A percentile compares a stretch with the other conserved stretches of the same genome.
Conservation (phyloP, 1,139 yeast species). For the Yamadazyma dendronema region DNA sequence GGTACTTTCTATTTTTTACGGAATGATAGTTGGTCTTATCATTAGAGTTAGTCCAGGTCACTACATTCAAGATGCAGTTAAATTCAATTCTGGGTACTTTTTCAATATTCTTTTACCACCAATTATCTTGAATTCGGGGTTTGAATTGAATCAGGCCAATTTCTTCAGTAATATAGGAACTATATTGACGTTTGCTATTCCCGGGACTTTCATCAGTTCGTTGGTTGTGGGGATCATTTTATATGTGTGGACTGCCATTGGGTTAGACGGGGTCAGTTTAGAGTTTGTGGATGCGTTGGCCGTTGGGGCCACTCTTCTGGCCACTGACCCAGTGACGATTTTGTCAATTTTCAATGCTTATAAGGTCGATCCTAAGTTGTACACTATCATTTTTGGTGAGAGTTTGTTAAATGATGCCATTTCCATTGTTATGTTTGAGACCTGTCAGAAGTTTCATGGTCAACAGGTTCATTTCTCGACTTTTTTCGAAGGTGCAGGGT, state of each 20-base stretch:
- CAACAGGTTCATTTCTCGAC: slow-evolving; percentile 71
- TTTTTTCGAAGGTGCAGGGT: slow-evolving; percentile 88
- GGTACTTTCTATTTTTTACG: slow-evolving; percentile 90
- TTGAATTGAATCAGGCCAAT: slow-evolving; percentile 92
- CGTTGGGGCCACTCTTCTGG: slow-evolving; percentile 95
- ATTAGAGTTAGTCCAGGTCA: slow-evolving; percentile 93
- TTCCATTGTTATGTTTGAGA: slow-evolving; percentile 98
- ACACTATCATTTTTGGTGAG: slow-evolving; percentile 96
- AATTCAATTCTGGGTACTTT: slow-evolving; percentile 91
- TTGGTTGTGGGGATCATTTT: slow-evolving; percentile 82
- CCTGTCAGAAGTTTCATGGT: slow-evolving; percentile 95
- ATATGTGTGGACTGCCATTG: slow-evolving; percentile 87
- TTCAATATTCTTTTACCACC: slow-evolving; percentile 95
- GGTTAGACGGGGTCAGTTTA: slow-evolving; percentile 81
- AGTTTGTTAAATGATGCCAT: slow-evolving; percentile 94
- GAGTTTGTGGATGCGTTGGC: slow-evolving; percentile 96
- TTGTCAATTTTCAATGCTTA: slow-evolving; percentile 94
- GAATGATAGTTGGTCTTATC: slow-evolving; percentile 91
- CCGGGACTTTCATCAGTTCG: slow-evolving; percentile 93
- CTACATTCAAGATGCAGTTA: slow-evolving; percentile 94
- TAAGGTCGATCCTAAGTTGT: slow-evolving; percentile 94
- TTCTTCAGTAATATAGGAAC: slow-evolving; percentile 92
- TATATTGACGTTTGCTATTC: slow-evolving; percentile 91
- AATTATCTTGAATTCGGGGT: slow-evolving; percentile 92
- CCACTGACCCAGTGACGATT: slow-evolving; percentile 98